Conservation (phyloP, 345 rosid species). For the Iberis pinnata region DNA sequence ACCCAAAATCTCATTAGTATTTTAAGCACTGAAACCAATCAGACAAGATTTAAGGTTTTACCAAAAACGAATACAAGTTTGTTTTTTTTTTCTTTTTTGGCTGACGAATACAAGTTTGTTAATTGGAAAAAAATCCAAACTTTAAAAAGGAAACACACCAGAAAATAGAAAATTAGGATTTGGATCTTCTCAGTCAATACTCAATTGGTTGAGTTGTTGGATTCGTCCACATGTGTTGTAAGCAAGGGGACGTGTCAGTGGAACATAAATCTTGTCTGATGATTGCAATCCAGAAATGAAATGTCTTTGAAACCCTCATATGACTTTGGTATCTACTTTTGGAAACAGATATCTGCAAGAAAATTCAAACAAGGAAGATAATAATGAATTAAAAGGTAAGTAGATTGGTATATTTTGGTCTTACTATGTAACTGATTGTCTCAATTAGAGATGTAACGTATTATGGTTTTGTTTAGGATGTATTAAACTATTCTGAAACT, state of each 20-base stretch:
- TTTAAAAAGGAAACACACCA: constrained; percentile 6
- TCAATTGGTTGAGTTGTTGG: constrained; percentile 12
- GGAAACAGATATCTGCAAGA: constrained; percentile 14
- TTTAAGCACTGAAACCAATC: not conserved
- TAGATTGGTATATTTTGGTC: not conserved
- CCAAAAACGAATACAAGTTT: too few species aligned
- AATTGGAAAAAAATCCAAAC: not conserved
- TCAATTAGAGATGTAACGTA: not conserved
- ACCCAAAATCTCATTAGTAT: not conserved
- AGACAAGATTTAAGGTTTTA: constrained; percentile 5
- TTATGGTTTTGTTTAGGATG: not conserved
- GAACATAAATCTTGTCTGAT: constrained; percentile 13
- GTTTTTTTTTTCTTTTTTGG: too few species aligned
- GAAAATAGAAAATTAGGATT: constrained; percentile 3
- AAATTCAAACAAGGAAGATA: too few species aligned
- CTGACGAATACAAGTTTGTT: not conserved
- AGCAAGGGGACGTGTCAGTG: constrained; percentile 1
- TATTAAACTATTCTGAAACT: not conserved
- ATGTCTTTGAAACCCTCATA: constrained; percentile 19
- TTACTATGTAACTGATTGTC: not conserved
- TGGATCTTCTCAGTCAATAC: constrained; percentile 19
- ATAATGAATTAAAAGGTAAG: not conserved
- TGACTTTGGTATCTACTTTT: not conserved
- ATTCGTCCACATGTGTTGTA: constrained; percentile 2
- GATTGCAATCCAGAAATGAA: not conserved